Base-by-base conservation (phyloP, 2,329 filamentous ascomycete species). In the Neopestalotiopsis rosae region DNA sequence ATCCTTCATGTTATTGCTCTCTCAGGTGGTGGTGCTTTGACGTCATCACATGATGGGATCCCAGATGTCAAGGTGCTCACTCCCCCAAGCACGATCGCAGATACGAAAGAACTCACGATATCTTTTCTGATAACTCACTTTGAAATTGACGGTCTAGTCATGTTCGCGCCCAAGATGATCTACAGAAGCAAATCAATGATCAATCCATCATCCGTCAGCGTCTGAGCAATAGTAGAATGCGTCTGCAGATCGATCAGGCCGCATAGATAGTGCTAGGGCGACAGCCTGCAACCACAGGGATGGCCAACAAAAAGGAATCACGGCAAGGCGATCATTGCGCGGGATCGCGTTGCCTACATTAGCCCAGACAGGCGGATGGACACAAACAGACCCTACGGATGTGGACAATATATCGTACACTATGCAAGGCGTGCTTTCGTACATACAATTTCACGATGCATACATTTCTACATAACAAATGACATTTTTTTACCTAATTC, bases 321-420 rank as follows among this genome's bases (percentile, higher is more conserved):
- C 69, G 70, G 49, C 72, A 69, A 69, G 70, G 67, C 69, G 69
- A 71, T 70, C 66, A 69, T 70, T 59, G 67, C 66, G 68, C 45
- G 45, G 45, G 45, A 52, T n/a, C 45, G 20, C n/a, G 45, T 17
- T 52, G 45, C 45, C n/a, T 52, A n/a, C 34, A 38, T 38, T 38
- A 38, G 34, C 17, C 45, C 45, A 52, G 45, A 52, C 20, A 10
- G 17, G 24, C n/a, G 9, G n/a, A 52, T 52, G 17, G 45, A 52
- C n/a, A 6, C 17, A 52, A n/a, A 52, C 45, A 38, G 34, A 38
- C 34, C 34, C 34, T 38, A 38, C 20, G 17, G 45, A 52, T 52
- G 12, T 20, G 9, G 7, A 52, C 45, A 52, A 52, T 20, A 52
- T 52, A 24, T 52, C 45, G n/a, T 52, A 52, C 45, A 52, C 17